Evolutionary conservation across 73 alveolate species (phyloP).

Genomic region (Paramecium caudatum): DNA sequence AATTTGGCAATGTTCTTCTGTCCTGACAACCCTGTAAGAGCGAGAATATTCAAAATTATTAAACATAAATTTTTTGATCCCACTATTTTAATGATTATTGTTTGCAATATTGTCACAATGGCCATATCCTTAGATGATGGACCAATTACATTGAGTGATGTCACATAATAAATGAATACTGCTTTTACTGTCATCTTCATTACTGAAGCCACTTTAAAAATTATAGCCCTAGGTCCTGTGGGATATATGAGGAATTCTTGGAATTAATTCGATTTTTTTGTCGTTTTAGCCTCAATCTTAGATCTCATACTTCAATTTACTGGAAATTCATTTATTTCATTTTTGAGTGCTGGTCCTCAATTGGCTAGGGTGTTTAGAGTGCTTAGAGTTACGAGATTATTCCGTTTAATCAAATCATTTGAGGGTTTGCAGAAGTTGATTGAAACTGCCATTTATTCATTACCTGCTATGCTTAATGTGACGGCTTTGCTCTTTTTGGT

Average conservation of each 20-base stretch:
- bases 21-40: constrained; percentile 77
- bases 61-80: constrained; percentile 82
- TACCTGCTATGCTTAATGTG: constrained; percentile 95
- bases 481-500: constrained; percentile 89
- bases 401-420: constrained; percentile 82
- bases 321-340: constrained; percentile 83
- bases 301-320: constrained; percentile 84
- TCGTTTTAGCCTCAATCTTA: constrained; percentile 86
- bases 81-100: constrained; percentile 89
- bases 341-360: constrained; percentile 91
- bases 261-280: constrained; percentile 94
- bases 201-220: constrained; percentile 86
- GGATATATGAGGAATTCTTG: constrained; percentile 89
- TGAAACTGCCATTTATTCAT: constrained; percentile 88
- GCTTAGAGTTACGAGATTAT: constrained; percentile 83
- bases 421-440: constrained; percentile 83
- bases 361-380: constrained; percentile 81
- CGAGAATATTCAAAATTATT: constrained; percentile 76
- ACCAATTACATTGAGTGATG: constrained; percentile 47
- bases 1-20: constrained; percentile 79
- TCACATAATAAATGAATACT: constrained; percentile 77
- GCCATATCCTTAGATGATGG: constrained; percentile 89
- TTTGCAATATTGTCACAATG: constrained; percentile 94
- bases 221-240: constrained; percentile 82
- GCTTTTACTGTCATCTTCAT: constrained; percentile 84